Evolutionary conservation across 768 basidiomycete species (phyloP), one percentile per base, ranked within the genome.

Genomic region (Amanita pallidorosea): DNA sequence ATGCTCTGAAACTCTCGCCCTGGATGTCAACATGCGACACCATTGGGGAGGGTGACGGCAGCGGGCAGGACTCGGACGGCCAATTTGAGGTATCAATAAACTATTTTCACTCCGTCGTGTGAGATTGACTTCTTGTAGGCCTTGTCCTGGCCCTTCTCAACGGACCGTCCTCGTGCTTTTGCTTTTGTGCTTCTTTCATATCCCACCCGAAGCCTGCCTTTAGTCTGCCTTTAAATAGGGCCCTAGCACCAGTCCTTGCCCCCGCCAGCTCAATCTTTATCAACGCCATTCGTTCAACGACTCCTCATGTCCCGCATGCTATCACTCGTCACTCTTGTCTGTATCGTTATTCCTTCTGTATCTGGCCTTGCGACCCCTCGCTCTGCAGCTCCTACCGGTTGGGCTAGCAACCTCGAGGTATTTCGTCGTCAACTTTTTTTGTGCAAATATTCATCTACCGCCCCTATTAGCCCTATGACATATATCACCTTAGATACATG

Each of bases 401-500:
- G 76, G 68, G 57, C 63, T 18, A 61, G 57, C 42, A 58, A 68
- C 56, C 74, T 85, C 5, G 83, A 76, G 67, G 66, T 72, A 54
- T 13, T 47, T 18, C 22, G 22, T 22, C 44, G 29, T 38, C 23
- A 5, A 29, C 45, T 17, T 44, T 51, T 34, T 34, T 42, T 29
- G 53, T 44, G 45, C 37, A 36, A 54, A 42, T 33, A 45, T 38
- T 49, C 27, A 22, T 46, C 46, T 45, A 33, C 52, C 45, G 12
- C 23, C 11, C 40, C 35, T 25, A 45, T 22, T 50, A 83, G 80
- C 43, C 61, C 15, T 85, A 85, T 59, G 56, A 65, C 36, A 56
- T 47, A 13, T 84, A 86, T 67, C 80, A 85, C 67, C 57, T 61
- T 25, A 73, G 86, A 53, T 88, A 88, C 65, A 57, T 77, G 51